Percentiles rank a stretch among this genome's conserved stretches.
These are phyloP conservation scores for Larix sibirica DNA, from an alignment of 83 land plant genomes.

Conservation along the genomic window DNA sequence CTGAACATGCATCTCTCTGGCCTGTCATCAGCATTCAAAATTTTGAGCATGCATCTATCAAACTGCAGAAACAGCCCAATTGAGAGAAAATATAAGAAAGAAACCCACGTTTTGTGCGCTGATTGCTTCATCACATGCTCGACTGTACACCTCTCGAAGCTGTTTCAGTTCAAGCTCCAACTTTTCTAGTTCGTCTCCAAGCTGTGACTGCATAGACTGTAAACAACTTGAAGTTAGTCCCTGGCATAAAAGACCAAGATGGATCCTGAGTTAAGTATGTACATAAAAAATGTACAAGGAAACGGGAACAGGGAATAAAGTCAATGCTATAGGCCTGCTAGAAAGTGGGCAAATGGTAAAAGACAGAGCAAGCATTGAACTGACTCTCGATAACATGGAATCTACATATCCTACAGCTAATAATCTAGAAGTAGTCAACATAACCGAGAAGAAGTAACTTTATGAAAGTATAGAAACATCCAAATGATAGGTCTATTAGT, in stretches of 20 bases:
- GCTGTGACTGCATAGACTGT: background rate
- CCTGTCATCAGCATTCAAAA: slow-evolving; percentile 24
- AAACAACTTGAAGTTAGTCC: background rate
- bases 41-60: background rate
- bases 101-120: slow-evolving; percentile 28
- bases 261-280: background rate
- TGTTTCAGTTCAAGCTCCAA: slow-evolving; percentile 43
- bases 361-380: background rate
- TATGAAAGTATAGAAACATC: background rate
- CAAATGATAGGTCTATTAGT: background rate
- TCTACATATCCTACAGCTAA: no score
- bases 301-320: background rate
- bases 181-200: slow-evolving; percentile 29
- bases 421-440: background rate
- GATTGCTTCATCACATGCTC: slow-evolving; percentile 47
- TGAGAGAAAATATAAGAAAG: background rate
- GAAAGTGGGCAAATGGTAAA: background rate
- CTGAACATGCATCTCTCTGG: slow-evolving; percentile 34
- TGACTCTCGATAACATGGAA: background rate
- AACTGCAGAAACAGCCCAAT: slow-evolving; percentile 2
- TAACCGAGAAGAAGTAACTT: background rate
- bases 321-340: background rate
- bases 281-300: background rate
- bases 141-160: slow-evolving; percentile 41
- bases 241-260: background rate